Evolutionary conservation across 352 stramenopile species (phyloP), one percentile per base, ranked within the genome.

Genomic region (Pythium pyrilobum): DNA sequence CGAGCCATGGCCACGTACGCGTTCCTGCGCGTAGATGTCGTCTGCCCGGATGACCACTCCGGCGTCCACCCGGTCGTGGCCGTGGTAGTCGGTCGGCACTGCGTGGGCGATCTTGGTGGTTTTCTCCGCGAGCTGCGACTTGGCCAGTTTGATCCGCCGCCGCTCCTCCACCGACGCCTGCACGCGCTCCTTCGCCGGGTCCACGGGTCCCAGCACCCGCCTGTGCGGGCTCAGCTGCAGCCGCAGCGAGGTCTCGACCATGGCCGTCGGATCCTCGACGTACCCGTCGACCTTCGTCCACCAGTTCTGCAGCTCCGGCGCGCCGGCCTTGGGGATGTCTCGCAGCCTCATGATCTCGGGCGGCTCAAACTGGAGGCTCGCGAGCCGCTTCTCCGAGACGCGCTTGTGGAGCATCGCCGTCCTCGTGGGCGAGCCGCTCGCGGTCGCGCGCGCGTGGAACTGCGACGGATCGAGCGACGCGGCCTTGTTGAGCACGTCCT

Each of bases 231-330:
- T 59, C 16, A 77, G 51, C 37, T 84, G 56, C n/a, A 87, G 58
- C 4, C 75, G 67, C 15, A 83, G 40, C 16, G 80, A 91, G 9
- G 56, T 64, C 11, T 54, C 42, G 15, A 71, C 56, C 39, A 80
- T 74, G 1, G 56, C 5, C 6, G 67, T 49, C n/a, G 78, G 71
- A 16, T 86, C 70, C 4, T 74, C 71, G 1, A 89, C 71, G 46
- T 92, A 89, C 5, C 74, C 81, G 2, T 64, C 44, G 21, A 69
- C 59, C 12, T 59, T 54, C 23, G 64, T 83, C 81, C 81, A 91
- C 81, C 81, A 91, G 34, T 67, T 53, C 7, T 47, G 21, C 7
- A 87, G 62, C 23, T 81, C 52, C 3, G 66, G 38, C 0, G 62
- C 56, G 1, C 58, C 58, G 5, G 48, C 33, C 28, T 76, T 82